Evolutionary conservation across 2,329 filamentous ascomycete genomes (phyloP).

Genomic region (Penicillium sp.): DNA sequence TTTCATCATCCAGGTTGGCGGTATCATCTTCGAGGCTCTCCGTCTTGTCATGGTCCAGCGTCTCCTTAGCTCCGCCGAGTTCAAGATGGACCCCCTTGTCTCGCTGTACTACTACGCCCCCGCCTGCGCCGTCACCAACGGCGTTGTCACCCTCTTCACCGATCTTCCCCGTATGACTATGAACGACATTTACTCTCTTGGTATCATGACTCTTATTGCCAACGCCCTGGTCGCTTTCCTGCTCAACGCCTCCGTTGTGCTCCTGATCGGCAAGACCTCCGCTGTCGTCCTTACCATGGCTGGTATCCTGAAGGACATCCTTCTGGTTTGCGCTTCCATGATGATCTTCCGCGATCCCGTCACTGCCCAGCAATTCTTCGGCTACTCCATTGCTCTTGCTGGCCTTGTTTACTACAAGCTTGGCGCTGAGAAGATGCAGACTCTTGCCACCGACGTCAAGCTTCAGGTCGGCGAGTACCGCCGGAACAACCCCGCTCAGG

Average conservation of each 20-base stretch:
- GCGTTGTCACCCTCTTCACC: conserved; percentile 62
- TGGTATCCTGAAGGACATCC: conserved; percentile 79
- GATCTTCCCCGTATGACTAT: conserved; percentile 68
- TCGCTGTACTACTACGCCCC: conserved; percentile 85
- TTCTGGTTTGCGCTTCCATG: conserved; percentile 71
- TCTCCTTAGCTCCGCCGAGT: conserved; percentile 69
- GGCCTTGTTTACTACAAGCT: conserved; percentile 66
- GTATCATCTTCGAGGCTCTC: conserved; percentile 74
- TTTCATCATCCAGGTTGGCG: conserved; percentile 67
- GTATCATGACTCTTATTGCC: conserved; percentile 61
- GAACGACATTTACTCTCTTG: conserved; percentile 68
- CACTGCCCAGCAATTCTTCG: conserved; percentile 66
- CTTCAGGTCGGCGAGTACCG: conserved; percentile 29
- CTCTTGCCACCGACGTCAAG: conserved; percentile 49
- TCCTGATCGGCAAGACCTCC: conserved; percentile 80
- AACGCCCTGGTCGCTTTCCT: conserved; percentile 75
- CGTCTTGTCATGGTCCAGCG: conserved; percentile 80
- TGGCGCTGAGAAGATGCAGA: conserved; percentile 54
- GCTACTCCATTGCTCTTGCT: conserved; percentile 68
- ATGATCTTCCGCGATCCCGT: conserved; percentile 72
- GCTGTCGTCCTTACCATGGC: conserved; percentile 78
- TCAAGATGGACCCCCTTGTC: conserved; percentile 85
- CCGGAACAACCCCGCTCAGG: conserved; percentile 23
- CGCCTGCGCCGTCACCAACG: conserved; percentile 74
- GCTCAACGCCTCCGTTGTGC: conserved; percentile 76